A percentile compares a stretch with the other conserved stretches of the same genome.
These are phyloP conservation scores for Cercospora berteroae DNA, from an alignment of 2,329 filamentous ascomycete genomes.

Conservation along the genomic window DNA sequence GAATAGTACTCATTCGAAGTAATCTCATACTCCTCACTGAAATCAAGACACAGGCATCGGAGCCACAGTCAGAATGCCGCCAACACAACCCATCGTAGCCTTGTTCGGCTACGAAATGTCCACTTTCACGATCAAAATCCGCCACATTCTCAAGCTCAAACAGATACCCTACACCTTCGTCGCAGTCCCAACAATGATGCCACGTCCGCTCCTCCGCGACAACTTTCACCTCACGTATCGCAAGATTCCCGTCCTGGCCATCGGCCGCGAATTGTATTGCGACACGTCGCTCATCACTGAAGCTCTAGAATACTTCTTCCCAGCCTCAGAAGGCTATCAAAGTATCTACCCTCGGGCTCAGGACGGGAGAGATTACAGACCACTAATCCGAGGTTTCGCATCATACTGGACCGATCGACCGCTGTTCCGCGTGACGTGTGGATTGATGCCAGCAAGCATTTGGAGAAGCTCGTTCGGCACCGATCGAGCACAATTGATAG, in stretches of 20 bases:
- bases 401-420: conserved; percentile 45
- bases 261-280: conserved; percentile 37
- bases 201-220: conserved; percentile 38
- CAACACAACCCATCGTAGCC: conserved; percentile 25
- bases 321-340: conserved; percentile 35
- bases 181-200: conserved; percentile 41
- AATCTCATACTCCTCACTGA: neutral
- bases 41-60: neutral
- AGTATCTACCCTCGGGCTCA: conserved; percentile 38
- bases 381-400: conserved; percentile 41
- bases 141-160: conserved; percentile 40
- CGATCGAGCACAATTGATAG: conserved; percentile 42
- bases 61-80: conserved; percentile 6
- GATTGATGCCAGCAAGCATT: conserved; percentile 42
- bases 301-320: conserved; percentile 36
- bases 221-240: conserved; percentile 43
- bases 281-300: conserved; percentile 38
- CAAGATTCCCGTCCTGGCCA: conserved; percentile 38
- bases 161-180: conserved; percentile 42
- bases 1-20: neutral
- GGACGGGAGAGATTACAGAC: conserved; percentile 38
- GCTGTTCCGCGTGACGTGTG: conserved; percentile 42
- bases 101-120: conserved; percentile 34
- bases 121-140: conserved; percentile 40
- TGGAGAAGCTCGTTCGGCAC: conserved; percentile 43